Conservation (phyloP, 441 rosid genomes). For the Aleurites moluccanus region DNA sequence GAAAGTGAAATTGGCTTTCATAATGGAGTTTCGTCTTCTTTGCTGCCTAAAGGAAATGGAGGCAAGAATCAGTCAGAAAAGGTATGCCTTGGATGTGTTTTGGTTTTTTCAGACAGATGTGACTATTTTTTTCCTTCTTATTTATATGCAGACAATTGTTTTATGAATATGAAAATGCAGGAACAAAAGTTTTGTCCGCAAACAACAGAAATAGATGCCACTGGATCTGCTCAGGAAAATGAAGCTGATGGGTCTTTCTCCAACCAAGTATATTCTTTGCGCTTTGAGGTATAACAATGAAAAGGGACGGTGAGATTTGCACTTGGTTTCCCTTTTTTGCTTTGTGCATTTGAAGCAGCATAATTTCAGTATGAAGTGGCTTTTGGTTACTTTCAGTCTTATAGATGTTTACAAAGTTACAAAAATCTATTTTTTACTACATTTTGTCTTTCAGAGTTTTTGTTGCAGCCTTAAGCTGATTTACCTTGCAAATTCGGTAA, state of each 20-base stretch:
- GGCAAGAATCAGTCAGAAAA: conserved; percentile 34
- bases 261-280: conserved; percentile 45
- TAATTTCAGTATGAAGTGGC: not conserved
- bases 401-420: not conserved
- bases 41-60: conserved; percentile 30
- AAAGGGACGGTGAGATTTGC: conserved; percentile 6
- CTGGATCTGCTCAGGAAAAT: conserved; percentile 34
- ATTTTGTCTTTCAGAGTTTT: conserved; percentile 2
- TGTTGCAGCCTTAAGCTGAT: conserved; percentile 1
- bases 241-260: conserved; percentile 37
- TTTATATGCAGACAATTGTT: conserved; percentile 15
- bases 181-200: conserved; percentile 20
- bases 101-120: conserved; percentile 7
- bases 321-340: not conserved
- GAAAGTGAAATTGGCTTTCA: conserved; percentile 28
- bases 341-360: conserved; percentile 3
- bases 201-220: conserved; percentile 27
- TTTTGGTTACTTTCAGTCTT: not conserved
- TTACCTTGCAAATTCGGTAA: not conserved
- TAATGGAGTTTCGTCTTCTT: conserved; percentile 31
- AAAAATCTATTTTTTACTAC: not conserved
- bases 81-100: conserved; percentile 32
- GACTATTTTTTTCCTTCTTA: conserved; percentile 5
- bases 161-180: conserved; percentile 41
- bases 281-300: conserved; percentile 72